Conservation (phyloP, 2,329 filamentous ascomycete species). For the Fusarium tupiense region DNA sequence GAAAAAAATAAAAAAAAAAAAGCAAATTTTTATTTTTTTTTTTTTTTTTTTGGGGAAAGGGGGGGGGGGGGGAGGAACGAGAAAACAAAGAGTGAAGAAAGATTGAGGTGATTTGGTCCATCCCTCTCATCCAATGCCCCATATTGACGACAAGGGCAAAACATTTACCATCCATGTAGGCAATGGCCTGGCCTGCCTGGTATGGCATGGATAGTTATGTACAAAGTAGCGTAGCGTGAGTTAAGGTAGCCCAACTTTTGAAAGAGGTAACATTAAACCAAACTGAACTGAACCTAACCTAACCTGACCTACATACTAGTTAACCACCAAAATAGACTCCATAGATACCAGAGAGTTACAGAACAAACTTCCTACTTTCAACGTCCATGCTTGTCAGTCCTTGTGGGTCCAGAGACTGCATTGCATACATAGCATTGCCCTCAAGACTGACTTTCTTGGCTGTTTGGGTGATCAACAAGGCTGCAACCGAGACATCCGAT, state of each 20-base stretch:
- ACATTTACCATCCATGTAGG: slow-evolving; percentile 28
- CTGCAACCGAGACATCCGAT: slow-evolving; percentile 30
- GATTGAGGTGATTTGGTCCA: slow-evolving; percentile 1
- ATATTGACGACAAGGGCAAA: slow-evolving; percentile 34
- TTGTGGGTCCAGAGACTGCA: slow-evolving; percentile 21
- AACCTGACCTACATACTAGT: neutral
- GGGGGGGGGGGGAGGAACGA: slow-evolving; percentile 5
- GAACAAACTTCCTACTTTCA: slow-evolving; percentile 17
- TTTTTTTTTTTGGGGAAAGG: no score
- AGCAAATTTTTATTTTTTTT: no score
- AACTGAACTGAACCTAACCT: slow-evolving; percentile 5
- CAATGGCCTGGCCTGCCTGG: slow-evolving; percentile 11
- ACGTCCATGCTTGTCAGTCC: slow-evolving; percentile 4
- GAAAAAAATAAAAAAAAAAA: no score
- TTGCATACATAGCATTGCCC: neutral
- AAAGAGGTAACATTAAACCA: slow-evolving; percentile 22
- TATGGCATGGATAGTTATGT: slow-evolving; percentile 30
- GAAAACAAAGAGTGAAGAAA: slow-evolving; percentile 26
- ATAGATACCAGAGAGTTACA: neutral
- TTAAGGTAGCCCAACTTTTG: neutral
- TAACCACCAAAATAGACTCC: neutral
- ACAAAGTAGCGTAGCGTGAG: slow-evolving; percentile 11
- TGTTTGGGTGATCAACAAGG: slow-evolving; percentile 23
- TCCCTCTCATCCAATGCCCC: slow-evolving; percentile 23
- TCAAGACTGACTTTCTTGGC: slow-evolving; percentile 12